A percentile compares a stretch with the other conserved stretches of the same genome.
phyloP scores from a whole-genome alignment of 805 yeast genomes.

The Pichia ethanolica region DNA sequence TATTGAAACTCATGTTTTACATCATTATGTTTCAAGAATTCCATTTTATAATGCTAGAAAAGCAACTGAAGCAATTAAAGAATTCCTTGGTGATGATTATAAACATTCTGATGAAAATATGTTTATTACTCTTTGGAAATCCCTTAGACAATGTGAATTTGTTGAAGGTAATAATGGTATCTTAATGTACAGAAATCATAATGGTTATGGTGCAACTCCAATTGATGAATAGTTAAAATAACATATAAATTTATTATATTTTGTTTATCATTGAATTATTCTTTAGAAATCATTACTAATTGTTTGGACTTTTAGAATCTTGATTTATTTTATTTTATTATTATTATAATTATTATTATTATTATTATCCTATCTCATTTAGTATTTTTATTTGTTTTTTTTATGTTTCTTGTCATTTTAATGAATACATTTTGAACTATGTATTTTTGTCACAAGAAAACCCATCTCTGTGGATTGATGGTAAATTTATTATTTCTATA shows the following conservation, averaged over 20 bases:
- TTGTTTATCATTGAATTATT: no score
- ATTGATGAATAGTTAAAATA: conserved; percentile 3
- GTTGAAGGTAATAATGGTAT: conserved; percentile 66
- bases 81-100: conserved; percentile 48
- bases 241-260: neutral
- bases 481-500: neutral
- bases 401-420: neutral
- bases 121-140: conserved; percentile 53
- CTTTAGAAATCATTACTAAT: no score
- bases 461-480: neutral
- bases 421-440: no score
- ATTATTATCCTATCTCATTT: neutral
- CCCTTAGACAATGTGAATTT: conserved; percentile 58
- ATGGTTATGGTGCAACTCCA: conserved; percentile 35
- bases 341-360: no score
- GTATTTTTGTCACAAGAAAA: no score
- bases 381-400: neutral
- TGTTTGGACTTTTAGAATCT: no score
- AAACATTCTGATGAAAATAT: conserved; percentile 44
- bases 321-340: no score
- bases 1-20: conserved; percentile 51
- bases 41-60: conserved; percentile 51
- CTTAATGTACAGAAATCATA: conserved; percentile 56
- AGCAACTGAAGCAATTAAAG: conserved; percentile 43
- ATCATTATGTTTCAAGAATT: conserved; percentile 47